A percentile compares a stretch with the other conserved stretches of the same genome.
Evolutionary conservation across 495 filamentous ascomycete genomes (phyloP).

Genomic region (Astrothelium subdiscretum): DNA sequence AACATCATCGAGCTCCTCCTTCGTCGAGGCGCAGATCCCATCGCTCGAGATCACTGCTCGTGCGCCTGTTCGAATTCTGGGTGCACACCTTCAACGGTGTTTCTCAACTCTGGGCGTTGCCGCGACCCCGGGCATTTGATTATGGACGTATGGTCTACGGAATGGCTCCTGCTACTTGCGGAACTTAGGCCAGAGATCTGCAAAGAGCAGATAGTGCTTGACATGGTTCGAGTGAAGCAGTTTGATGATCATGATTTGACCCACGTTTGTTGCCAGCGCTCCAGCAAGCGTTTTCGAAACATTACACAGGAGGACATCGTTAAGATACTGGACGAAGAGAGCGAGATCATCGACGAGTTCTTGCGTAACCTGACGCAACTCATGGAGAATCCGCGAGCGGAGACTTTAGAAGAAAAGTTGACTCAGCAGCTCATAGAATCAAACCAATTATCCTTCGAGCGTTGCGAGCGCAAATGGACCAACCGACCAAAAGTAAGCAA

Average conservation of each 20-base stretch:
- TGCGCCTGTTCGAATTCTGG: background rate
- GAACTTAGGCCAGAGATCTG: background rate
- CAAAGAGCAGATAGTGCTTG: background rate
- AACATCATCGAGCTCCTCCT: background rate
- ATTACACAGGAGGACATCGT: background rate
- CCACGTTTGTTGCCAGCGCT: background rate
- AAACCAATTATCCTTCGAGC: background rate
- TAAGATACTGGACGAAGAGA: background rate
- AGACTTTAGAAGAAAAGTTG: background rate
- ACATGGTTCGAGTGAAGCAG: background rate
- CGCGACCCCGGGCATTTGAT: background rate
- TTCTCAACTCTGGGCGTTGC: background rate
- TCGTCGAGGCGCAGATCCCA: background rate
- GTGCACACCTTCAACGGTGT: background rate
- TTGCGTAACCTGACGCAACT: background rate
- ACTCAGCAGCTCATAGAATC: background rate
- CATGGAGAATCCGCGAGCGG: background rate
- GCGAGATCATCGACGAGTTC: background rate
- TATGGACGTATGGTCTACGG: background rate
- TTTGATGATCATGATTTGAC: background rate
- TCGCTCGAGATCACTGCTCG: background rate
- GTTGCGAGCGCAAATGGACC: background rate
- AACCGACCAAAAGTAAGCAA: background rate
- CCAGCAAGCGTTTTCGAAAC: background rate
- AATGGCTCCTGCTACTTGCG: background rate